Conservation (phyloP, 2,329 filamentous ascomycete genomes). For the Sporothrix variecibatus region DNA sequence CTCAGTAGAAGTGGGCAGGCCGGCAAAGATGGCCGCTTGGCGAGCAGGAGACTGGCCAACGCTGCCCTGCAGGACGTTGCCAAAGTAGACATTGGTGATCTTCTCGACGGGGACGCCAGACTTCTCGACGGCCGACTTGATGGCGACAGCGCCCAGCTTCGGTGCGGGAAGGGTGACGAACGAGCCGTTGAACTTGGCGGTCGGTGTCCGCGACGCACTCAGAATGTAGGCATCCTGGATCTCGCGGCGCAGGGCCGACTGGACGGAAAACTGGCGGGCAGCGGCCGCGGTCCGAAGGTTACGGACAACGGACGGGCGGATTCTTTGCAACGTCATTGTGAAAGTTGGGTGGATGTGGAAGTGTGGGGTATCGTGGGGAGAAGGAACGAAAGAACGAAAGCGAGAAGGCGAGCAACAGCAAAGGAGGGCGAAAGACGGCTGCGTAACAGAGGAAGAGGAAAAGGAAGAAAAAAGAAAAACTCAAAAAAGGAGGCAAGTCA, state of each 20-base stretch:
- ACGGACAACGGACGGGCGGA: conserved; percentile 24
- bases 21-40: conserved; percentile 87
- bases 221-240: conserved; percentile 93
- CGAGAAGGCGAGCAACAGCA: neutral
- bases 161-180: conserved; percentile 82
- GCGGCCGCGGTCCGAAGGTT: conserved; percentile 38
- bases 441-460: neutral
- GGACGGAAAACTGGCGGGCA: conserved; percentile 51
- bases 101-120: conserved; percentile 77
- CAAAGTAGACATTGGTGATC: conserved; percentile 95
- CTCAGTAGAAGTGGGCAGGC: conserved; percentile 78
- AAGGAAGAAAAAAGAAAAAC: neutral
- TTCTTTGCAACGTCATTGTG: conserved; percentile 27
- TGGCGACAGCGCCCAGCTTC: conserved; percentile 85
- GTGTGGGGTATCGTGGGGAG: conserved; percentile 16
- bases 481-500: neutral
- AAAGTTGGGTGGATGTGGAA: neutral
- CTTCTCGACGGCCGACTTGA: conserved; percentile 86
- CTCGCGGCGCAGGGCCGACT: conserved; percentile 46
- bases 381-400: neutral
- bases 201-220: conserved; percentile 85
- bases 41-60: conserved; percentile 90
- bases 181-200: conserved; percentile 94
- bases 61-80: conserved; percentile 83
- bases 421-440: neutral